These are phyloP conservation scores for Gnetum montanum DNA, from an alignment of 75 land plant species.

Conservation along the genomic window DNA sequence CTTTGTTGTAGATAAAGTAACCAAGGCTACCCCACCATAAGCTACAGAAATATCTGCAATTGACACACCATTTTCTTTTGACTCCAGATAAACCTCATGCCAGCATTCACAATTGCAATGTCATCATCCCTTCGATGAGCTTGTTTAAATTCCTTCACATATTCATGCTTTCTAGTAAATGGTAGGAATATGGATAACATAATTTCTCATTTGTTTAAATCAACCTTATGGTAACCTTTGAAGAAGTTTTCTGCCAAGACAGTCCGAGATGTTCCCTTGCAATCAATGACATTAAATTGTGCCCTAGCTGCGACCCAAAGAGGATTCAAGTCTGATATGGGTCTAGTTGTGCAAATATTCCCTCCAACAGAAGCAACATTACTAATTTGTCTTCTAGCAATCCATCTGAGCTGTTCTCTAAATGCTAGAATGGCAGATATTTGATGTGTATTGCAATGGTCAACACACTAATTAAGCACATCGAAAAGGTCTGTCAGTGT, in stretches of 20 bases:
- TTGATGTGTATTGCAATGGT: conserved; percentile 39
- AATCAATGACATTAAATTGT: conserved; percentile 44
- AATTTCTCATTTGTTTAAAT: conserved; percentile 57
- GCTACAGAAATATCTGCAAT: conserved; percentile 69
- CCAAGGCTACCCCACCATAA: conserved; percentile 91
- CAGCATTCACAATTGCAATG: conserved; percentile 98
- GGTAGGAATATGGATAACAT: conserved; percentile 73
- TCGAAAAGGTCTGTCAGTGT: conserved; percentile 54
- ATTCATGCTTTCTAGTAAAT: conserved; percentile 78
- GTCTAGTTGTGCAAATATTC: conserved; percentile 95
- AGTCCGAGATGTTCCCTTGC: conserved; percentile 42
- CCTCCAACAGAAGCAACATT: conserved; percentile 97
- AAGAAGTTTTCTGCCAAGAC: conserved; percentile 68
- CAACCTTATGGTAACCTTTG: conserved; percentile 82
- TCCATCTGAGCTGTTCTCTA: conserved; percentile 82
- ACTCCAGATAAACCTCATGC: conserved; percentile 65
- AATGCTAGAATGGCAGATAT: conserved; percentile 72
- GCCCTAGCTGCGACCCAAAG: conserved; percentile 94
- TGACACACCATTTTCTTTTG: conserved; percentile 34
- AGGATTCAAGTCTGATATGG: conserved; percentile 96
- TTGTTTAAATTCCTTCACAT: conserved; percentile 96
- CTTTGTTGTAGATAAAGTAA: conserved; percentile 46
- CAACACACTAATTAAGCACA: conserved; percentile 24
- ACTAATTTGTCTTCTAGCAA: conserved; percentile 88
- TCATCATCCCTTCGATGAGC: conserved; percentile 99